Evolutionary conservation across 1,139 yeast species (phyloP).

Genomic region (Candida sanyaensis): DNA sequence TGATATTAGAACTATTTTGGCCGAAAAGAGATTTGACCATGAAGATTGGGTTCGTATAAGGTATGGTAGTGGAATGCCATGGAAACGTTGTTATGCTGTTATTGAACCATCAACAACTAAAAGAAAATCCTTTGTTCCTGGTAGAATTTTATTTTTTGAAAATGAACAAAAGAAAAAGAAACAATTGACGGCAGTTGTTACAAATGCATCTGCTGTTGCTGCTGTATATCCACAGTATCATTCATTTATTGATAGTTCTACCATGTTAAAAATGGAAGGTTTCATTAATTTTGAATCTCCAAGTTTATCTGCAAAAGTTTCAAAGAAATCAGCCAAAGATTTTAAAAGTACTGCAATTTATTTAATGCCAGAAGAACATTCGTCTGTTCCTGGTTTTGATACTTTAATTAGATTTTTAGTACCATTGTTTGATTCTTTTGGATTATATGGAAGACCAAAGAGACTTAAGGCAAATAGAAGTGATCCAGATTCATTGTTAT

Average conservation of each 20-base stretch:
- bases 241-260: slow-evolving; percentile 77
- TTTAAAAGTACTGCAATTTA: slow-evolving; percentile 81
- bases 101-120: slow-evolving; percentile 66
- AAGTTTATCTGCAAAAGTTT: slow-evolving; percentile 31
- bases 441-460: slow-evolving; percentile 88
- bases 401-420: slow-evolving; percentile 85
- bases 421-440: slow-evolving; percentile 84
- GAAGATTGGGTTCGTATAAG: slow-evolving; percentile 96
- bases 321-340: slow-evolving; percentile 49
- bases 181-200: slow-evolving; percentile 76
- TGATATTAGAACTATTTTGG: slow-evolving; percentile 80
- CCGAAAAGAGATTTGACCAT: slow-evolving; percentile 82
- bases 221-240: slow-evolving; percentile 93
- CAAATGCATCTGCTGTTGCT: slow-evolving; percentile 70
- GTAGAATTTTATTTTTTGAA: slow-evolving; percentile 65
- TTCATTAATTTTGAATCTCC: slow-evolving; percentile 62
- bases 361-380: slow-evolving; percentile 93
- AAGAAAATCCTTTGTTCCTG: slow-evolving; percentile 50
- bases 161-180: slow-evolving; percentile 72
- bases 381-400: slow-evolving; percentile 93
- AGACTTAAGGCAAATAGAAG: slow-evolving; percentile 85
- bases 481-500: slow-evolving; percentile 76
- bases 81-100: slow-evolving; percentile 95
- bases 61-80: slow-evolving; percentile 97
- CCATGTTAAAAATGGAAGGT: slow-evolving; percentile 88